A percentile compares a stretch with the other conserved stretches of the same genome.
Conservation (phyloP, 2,329 filamentous ascomycete species). For the Ceratocystis diversiconidia region DNA sequence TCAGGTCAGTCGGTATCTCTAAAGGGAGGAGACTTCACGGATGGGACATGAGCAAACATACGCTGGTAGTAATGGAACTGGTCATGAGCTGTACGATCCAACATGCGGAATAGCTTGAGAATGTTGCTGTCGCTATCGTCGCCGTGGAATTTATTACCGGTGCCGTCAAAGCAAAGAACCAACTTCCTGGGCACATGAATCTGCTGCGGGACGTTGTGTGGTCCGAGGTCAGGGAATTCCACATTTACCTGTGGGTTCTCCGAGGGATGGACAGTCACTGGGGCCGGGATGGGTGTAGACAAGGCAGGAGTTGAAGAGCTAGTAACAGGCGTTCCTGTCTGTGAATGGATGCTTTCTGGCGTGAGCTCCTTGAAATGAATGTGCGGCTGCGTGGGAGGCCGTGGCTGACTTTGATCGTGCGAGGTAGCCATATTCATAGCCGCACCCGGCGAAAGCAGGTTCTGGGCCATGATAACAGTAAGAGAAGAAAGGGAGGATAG, state of each 20-base stretch:
- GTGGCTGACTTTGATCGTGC: not conserved
- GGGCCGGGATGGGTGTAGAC: not conserved
- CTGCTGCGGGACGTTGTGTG: not conserved
- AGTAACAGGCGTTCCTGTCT: not conserved
- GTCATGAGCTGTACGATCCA: conserved; percentile 47
- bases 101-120: conserved; percentile 55
- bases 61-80: conserved; percentile 53
- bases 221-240: not conserved
- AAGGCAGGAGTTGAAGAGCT: not conserved
- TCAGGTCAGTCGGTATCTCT: not conserved
- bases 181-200: conserved; percentile 31
- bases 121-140: conserved; percentile 52
- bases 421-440: not conserved
- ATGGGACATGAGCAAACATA: conserved; percentile 24
- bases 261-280: not conserved
- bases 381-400: not conserved
- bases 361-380: not conserved
- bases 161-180: conserved; percentile 49
- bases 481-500: not conserved
- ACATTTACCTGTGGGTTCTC: conserved; percentile 2
- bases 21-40: not conserved
- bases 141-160: conserved; percentile 49
- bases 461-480: not conserved
- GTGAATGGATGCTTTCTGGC: not conserved
- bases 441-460: not conserved